Evolutionary conservation across 2,329 filamentous ascomycete genomes (phyloP), one percentile per base, ranked within the genome.

Genomic region (Pseudopyrenochaeta lycopersici): DNA sequence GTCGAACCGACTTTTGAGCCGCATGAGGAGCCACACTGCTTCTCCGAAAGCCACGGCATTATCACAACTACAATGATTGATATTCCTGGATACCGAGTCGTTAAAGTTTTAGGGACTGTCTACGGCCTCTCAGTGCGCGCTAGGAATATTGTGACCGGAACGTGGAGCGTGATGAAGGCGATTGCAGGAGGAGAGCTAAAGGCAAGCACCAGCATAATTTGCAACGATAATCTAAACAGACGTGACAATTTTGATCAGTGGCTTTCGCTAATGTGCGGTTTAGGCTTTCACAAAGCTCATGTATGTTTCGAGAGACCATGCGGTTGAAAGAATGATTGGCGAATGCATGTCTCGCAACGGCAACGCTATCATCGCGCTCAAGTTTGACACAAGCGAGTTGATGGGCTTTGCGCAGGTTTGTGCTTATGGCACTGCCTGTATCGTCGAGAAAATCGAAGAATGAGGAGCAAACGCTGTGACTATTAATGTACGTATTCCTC

Each of bases 21-120:
- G 30, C 21, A 30, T n/a, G 40, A 58, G 35, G 48, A 53, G 23
- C 46, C 49, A n/a, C 56, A 53, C 76, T 58, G 47, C 39, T 86
- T 85, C 72, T 83, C 83, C 33, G 85, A 88, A 65, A 88, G 85
- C 7, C 80, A 84, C 42, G 85, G 85, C 32, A 79, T 88, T 49
- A 82, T 88, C 58, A 87, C 84, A 0, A 83, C 83, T 0, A 88
- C 85, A 47, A 88, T 87, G 84, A 85, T 84, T 72, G 85, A 88
- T 64, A 74, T 88, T 18, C 85, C 85, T 0, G 85, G 85, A 7
- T 87, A 87, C 72, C 83, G 81, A 57, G 77, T 88, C 42, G 80
- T 82, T 32, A 78, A 78, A 47, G 82, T 86, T 1, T 80, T 88
- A 5, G 85, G 85, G 48, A 81, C 84, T 7, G 82, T 85, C 27